A percentile compares a stretch with the other conserved stretches of the same genome.
Conservation (phyloP, 495 filamentous ascomycete species). For the Penicillium longicatenatum region DNA sequence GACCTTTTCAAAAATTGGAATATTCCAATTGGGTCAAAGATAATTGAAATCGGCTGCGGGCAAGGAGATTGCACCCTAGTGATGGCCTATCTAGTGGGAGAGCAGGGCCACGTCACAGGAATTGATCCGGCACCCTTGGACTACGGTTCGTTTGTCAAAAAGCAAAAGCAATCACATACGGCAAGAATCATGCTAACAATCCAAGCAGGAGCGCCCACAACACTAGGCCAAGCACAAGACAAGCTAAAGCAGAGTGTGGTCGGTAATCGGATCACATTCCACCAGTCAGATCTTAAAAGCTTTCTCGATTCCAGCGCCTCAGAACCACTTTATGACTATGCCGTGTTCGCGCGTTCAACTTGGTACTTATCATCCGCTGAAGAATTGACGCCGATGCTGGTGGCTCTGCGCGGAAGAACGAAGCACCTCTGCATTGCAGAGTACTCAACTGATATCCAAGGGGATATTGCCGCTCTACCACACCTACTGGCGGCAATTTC, state of each 20-base stretch:
- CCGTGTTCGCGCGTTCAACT: conserved; percentile 1
- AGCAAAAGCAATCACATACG: not conserved
- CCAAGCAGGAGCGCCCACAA: conserved; percentile 31
- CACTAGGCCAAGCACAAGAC: conserved; percentile 38
- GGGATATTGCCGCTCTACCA: conserved; percentile 20
- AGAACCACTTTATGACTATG: conserved; percentile 5
- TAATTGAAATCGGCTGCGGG: conserved; percentile 58
- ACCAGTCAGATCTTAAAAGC: not conserved
- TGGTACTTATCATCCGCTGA: conserved; percentile 1
- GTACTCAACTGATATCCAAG: conserved; percentile 4
- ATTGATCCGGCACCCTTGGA: conserved; percentile 51
- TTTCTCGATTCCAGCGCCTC: conserved; percentile 2
- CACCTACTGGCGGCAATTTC: conserved; percentile 29
- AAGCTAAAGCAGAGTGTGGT: not conserved
- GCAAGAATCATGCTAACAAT: conserved; percentile 7
- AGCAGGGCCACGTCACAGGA: conserved; percentile 43
- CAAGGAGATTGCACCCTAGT: conserved; percentile 53
- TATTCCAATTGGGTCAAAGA: conserved; percentile 36
- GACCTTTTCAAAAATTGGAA: conserved; percentile 23
- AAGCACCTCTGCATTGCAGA: conserved; percentile 13
- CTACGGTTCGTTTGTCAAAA: conserved; percentile 38
- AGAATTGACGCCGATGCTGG: not conserved
- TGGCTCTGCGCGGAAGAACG: not conserved
- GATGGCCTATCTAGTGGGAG: conserved; percentile 47
- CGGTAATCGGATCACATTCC: conserved; percentile 10